Percentiles rank a stretch among this genome's conserved stretches.
These are phyloP conservation scores for Narthecium ossifragum DNA, from an alignment of 106 monocot genomes.

Conservation along the genomic window DNA sequence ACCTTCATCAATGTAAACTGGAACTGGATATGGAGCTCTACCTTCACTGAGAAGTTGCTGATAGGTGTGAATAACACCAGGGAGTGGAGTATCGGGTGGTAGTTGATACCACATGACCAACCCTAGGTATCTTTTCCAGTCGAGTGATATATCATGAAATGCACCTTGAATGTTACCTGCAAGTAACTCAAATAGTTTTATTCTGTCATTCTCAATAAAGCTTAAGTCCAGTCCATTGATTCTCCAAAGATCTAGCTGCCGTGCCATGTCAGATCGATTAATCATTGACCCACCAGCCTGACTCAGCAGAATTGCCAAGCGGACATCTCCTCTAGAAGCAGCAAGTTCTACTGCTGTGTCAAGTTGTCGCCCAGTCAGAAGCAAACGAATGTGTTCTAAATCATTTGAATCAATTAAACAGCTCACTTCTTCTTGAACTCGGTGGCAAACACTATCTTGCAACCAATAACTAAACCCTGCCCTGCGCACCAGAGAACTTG, in stretches of 20 bases:
- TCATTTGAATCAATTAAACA: slow-evolving; percentile 54
- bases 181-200: slow-evolving; percentile 81
- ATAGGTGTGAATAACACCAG: slow-evolving; percentile 61
- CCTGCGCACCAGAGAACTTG: slow-evolving; percentile 62
- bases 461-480: slow-evolving; percentile 93
- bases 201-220: slow-evolving; percentile 71
- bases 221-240: slow-evolving; percentile 82
- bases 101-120: slow-evolving; percentile 90
- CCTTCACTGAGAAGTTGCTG: slow-evolving; percentile 75
- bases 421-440: slow-evolving; percentile 79
- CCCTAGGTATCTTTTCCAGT: slow-evolving; percentile 92
- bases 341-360: slow-evolving; percentile 83
- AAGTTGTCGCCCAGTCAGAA: slow-evolving; percentile 77
- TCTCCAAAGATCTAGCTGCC: slow-evolving; percentile 79
- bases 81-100: slow-evolving; percentile 68
- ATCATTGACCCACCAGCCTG: slow-evolving; percentile 85
- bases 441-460: slow-evolving; percentile 86
- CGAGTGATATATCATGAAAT: slow-evolving; percentile 46
- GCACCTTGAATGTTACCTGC: slow-evolving; percentile 81
- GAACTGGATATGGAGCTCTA: slow-evolving; percentile 84
- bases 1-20: slow-evolving; percentile 89
- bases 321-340: slow-evolving; percentile 81
- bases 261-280: slow-evolving; percentile 75
- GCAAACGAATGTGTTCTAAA: slow-evolving; percentile 63
- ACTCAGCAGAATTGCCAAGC: slow-evolving; percentile 72